These are phyloP conservation scores for Geosiphon pyriformis DNA, from an alignment of 192 early-diverging fungal genomes.

Conservation along the genomic window DNA sequence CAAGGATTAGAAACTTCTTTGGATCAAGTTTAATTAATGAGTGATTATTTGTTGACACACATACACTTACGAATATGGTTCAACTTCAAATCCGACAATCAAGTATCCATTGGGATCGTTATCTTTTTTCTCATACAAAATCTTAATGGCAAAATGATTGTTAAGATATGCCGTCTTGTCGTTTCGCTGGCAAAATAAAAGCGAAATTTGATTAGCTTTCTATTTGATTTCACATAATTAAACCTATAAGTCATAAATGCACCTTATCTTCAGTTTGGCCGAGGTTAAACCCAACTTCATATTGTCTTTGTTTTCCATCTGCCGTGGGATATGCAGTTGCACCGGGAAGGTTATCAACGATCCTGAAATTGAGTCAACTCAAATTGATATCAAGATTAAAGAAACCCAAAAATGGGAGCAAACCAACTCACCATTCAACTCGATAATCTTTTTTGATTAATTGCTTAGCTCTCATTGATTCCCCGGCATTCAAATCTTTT, in stretches of 20 bases:
- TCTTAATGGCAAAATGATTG: conserved; percentile 59
- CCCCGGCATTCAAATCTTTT: conserved; percentile 34
- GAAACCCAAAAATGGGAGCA: background rate
- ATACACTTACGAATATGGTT: conserved; percentile 52
- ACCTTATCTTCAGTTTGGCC: conserved; percentile 44
- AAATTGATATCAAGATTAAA: background rate
- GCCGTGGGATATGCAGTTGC: conserved; percentile 44
- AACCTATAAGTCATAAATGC: background rate
- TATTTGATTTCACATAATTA: too few relatives aligned
- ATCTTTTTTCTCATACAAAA: conserved; percentile 45
- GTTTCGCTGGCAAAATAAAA: background rate
- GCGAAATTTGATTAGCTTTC: too few relatives aligned
- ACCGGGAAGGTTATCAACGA: conserved; percentile 62
- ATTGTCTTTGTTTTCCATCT: conserved; percentile 36
- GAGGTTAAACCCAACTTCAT: conserved; percentile 56
- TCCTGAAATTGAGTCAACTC: conserved; percentile 24
- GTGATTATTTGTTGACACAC: too few relatives aligned
- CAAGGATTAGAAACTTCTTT: too few relatives aligned
- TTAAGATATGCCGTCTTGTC: conserved; percentile 49
- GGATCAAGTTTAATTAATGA: too few relatives aligned
- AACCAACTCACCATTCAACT: conserved; percentile 48
- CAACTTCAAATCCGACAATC: conserved; percentile 72
- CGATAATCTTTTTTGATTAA: conserved; percentile 55
- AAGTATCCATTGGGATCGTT: conserved; percentile 34
- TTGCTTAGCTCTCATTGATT: conserved; percentile 40